Percentiles rank a stretch among this genome's conserved stretches.
Evolutionary conservation across 495 filamentous ascomycete genomes (phyloP).

Genomic region (Penicillium silybi): DNA sequence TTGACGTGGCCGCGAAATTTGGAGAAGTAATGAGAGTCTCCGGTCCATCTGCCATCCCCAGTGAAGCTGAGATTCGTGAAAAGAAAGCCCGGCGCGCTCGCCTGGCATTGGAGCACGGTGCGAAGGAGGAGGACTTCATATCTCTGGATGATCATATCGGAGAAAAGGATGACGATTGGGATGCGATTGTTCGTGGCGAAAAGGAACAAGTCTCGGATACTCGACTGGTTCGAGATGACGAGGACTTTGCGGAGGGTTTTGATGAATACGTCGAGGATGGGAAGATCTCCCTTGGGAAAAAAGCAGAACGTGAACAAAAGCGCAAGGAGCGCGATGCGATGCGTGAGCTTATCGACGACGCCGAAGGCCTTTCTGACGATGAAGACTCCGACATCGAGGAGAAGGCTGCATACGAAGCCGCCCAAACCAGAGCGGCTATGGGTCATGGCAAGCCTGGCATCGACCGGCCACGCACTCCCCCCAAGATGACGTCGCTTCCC

Average conservation of each 20-base stretch:
- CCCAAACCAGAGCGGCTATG: conserved; percentile 80
- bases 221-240: conserved; percentile 79
- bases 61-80: conserved; percentile 83
- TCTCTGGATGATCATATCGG: conserved; percentile 51
- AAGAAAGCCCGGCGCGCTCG: conserved; percentile 86
- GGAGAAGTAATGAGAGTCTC: conserved; percentile 44
- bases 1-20: conserved; percentile 68
- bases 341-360: conserved; percentile 77
- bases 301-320: conserved; percentile 73
- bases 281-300: conserved; percentile 69
- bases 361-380: conserved; percentile 59
- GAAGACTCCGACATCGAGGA: conserved; percentile 80
- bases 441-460: conserved; percentile 52
- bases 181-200: conserved; percentile 35
- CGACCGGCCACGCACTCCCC: conserved; percentile 50
- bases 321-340: conserved; percentile 68
- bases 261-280: conserved; percentile 90
- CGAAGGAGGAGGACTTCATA: conserved; percentile 76
- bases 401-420: conserved; percentile 79
- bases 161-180: conserved; percentile 42
- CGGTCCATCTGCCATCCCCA: conserved; percentile 57
- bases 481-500: conserved; percentile 56
- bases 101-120: conserved; percentile 65
- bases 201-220: conserved; percentile 51
- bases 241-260: conserved; percentile 92